These are phyloP conservation scores for Ramaria rubella DNA, from an alignment of 768 basidiomycete species.

Conservation along the genomic window DNA sequence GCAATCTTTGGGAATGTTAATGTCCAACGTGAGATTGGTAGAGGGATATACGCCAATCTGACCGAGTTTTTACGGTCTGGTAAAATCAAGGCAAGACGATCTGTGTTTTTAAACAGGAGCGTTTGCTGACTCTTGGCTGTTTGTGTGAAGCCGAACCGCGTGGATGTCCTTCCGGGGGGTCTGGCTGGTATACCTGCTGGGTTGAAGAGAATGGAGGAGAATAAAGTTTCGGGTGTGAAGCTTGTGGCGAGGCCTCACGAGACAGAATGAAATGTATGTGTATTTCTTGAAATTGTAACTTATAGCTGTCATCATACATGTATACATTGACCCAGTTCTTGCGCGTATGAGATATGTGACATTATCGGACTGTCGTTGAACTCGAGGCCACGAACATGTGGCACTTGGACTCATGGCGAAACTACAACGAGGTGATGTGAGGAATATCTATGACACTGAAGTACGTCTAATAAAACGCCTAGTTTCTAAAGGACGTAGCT, in stretches of 20 bases:
- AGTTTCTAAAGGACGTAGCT: too few relatives aligned
- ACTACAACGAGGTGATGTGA: too few relatives aligned
- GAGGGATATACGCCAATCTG: neutral
- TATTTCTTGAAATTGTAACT: too few relatives aligned
- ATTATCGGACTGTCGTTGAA: too few relatives aligned
- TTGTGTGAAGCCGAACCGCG: slow-evolving; percentile 31
- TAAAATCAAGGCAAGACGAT: neutral
- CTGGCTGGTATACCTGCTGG: slow-evolving; percentile 32
- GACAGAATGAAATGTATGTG: too few relatives aligned
- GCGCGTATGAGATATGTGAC: too few relatives aligned
- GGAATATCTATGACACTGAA: too few relatives aligned
- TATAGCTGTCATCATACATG: too few relatives aligned
- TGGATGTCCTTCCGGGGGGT: slow-evolving; percentile 38
- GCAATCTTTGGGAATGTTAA: slow-evolving; percentile 10
- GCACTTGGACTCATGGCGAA: too few relatives aligned
- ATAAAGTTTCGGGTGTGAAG: slow-evolving; percentile 39
- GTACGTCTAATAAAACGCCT: too few relatives aligned
- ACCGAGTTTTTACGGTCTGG: neutral
- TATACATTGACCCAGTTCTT: too few relatives aligned
- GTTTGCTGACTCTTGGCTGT: neutral
- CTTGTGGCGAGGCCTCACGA: slow-evolving; percentile 38
- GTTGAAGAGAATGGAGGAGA: slow-evolving; percentile 29
- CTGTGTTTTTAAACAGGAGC: neutral
- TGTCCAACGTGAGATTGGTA: slow-evolving; percentile 12
- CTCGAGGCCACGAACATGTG: too few relatives aligned